Base-by-base conservation (phyloP, 2,329 filamentous ascomycete species). In the Epichloe amarillans region DNA sequence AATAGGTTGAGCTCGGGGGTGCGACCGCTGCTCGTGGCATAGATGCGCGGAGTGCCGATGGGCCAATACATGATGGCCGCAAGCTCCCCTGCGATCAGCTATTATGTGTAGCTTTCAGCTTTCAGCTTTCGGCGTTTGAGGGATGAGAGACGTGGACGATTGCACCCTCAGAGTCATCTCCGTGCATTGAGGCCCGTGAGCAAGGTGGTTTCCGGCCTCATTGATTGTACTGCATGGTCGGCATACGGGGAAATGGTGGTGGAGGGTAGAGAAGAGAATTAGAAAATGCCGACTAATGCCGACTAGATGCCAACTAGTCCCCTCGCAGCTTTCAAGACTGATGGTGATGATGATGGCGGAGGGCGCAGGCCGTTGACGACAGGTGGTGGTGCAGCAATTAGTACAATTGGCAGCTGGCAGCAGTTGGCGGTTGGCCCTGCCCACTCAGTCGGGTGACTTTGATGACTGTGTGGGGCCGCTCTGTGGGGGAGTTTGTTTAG, bases 61-160 rank as follows among this genome's bases (percentile, higher is more conserved):
- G 88, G 88, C 88, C 88, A 94, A 77, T 94, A 94, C 88, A 93
- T 94, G 75, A 71, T 74, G 64, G 52, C 54, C 53, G 57, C 55
- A 57, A 57, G 55, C 59, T 57, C 57, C 55, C 58, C 57, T 60
- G 58, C 55, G 54, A 55, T 51, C 46, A 43, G 41, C 40, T 49
- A 54, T 33, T 44, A 53, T 33, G 17, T 38, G 42, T 37, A 41
- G 52, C 50, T 51, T 51, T 52, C 41, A 41, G 52, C 50, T 52
- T 51, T 52, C 41, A 36, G 50, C 50, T 52, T 51, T 52, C 41
- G 36, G 50, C 51, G 53, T 53, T 56, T 52, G 51, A 23, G 19
- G 46, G 40, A 19, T 23, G 47, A 10, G 26, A 11, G 26, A 30
- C 52, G 19, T 58, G 54, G 51, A 53, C 55, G 49, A 56, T 57